Evolutionary conservation across 2,329 filamentous ascomycete genomes (phyloP), one percentile per base, ranked within the genome.

Genomic region (Aschersonia sp.): DNA sequence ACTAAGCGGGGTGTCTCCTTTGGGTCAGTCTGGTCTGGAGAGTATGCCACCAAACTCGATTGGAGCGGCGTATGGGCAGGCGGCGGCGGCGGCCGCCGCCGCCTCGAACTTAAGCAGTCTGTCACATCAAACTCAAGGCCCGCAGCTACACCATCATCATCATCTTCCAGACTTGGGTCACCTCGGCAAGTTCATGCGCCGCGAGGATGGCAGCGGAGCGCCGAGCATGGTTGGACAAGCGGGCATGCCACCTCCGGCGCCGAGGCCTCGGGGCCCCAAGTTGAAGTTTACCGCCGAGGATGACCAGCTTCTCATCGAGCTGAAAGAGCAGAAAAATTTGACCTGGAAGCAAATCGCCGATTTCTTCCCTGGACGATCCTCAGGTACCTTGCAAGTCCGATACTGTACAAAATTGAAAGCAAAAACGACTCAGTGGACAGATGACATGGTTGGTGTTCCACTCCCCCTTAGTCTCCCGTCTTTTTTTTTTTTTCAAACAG

Each of bases 331-430:
- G 59, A 94, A 92, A 65, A 89, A 87, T 59, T 71, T 95, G 60
- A 94, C 89, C 5, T 95, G 89, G 89, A 95, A 94, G 67, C 89
- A 95, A 70, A 95, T 95, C 59, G 87, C 88, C 48, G 89, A 95
- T 60, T 95, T 95, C 66, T 95, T 95, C 56, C 89, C 89, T 1
- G 89, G 88, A 1, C 75, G 89, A 49, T 92, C 86, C 49, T 94
- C 86, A 43, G 89, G 89, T 14, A 95, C 89, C 32, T 68, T 95
- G 51, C 89, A 95, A 64, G 89, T 95, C 47, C 82, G 89, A 37
- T 95, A 95, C 63, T 95, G 89, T 62, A 95, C 88, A 42, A 95
- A 94, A 66, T 71, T 95, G 46, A 95, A 94, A 67, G 88, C 87
- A 11, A 95, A 95, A 70, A 89, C 85, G 40, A 94, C 86, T 10